Evolutionary conservation across 2,329 filamentous ascomycete genomes (phyloP).

Genomic region (Monosporascus sp.): DNA sequence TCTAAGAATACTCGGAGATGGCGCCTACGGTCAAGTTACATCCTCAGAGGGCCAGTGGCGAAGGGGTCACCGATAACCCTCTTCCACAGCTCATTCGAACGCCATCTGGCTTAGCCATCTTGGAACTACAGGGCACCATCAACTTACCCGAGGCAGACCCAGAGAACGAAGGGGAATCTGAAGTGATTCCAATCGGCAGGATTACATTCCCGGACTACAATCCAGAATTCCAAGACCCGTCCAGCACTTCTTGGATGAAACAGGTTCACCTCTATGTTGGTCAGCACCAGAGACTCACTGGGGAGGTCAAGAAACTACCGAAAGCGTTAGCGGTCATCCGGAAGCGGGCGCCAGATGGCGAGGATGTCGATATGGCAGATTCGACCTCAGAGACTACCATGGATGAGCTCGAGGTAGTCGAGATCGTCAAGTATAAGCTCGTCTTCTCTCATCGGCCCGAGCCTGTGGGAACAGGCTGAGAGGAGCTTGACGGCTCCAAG

Average conservation of each 20-base stretch:
- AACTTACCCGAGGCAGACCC: constrained; percentile 55
- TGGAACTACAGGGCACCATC: constrained; percentile 90
- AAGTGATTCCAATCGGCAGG: constrained; percentile 57
- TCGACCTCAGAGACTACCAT: constrained; percentile 22
- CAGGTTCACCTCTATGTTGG: constrained; percentile 83
- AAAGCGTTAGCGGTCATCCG: constrained; percentile 75
- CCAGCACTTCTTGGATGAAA: constrained; percentile 78
- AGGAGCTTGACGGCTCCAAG: background rate
- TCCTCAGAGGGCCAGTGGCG: constrained; percentile 23
- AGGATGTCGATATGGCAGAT: constrained; percentile 40
- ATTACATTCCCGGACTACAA: constrained; percentile 75
- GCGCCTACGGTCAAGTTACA: constrained; percentile 35
- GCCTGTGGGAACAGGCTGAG: constrained; percentile 57
- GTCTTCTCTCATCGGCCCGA: constrained; percentile 81
- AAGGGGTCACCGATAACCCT: constrained; percentile 37
- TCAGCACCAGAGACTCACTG: constrained; percentile 79
- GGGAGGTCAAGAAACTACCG: constrained; percentile 82
- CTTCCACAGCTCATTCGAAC: constrained; percentile 83
- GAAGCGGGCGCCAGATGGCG: constrained; percentile 37
- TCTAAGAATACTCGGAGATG: constrained; percentile 13
- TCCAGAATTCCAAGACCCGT: constrained; percentile 37
- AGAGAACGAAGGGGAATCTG: constrained; percentile 25
- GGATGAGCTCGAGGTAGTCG: constrained; percentile 71
- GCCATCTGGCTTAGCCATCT: constrained; percentile 78
- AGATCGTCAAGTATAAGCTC: constrained; percentile 82